Conservation (phyloP, 2,329 filamentous ascomycete species). For the Aureobasidium namibiae region DNA sequence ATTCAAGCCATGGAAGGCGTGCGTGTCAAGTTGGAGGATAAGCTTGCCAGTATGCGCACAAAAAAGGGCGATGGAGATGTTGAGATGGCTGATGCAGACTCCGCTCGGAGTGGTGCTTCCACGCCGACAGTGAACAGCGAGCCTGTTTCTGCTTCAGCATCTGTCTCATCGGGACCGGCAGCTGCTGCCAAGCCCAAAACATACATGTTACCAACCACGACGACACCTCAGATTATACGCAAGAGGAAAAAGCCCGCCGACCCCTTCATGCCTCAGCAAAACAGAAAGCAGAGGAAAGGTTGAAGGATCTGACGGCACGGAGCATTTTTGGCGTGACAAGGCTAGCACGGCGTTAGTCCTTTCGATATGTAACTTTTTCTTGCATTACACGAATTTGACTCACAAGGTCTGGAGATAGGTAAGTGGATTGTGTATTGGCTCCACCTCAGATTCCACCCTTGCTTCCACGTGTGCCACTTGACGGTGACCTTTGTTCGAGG, state of each 20-base stretch:
- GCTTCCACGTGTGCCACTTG: conserved; percentile 9
- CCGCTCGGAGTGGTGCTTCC: conserved; percentile 10
- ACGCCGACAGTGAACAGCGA: conserved; percentile 4
- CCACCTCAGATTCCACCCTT: not conserved
- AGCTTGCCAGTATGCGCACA: conserved; percentile 22
- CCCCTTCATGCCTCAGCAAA: conserved; percentile 22
- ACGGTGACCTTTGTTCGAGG: conserved; percentile 9
- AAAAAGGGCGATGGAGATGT: conserved; percentile 19
- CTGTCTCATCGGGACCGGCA: not conserved
- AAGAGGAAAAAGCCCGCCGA: conserved; percentile 20
- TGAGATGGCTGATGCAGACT: conserved; percentile 24
- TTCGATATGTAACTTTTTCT: not conserved
- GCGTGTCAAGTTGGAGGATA: conserved; percentile 15
- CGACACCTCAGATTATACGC: conserved; percentile 6
- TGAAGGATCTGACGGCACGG: not conserved
- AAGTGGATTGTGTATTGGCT: conserved; percentile 6
- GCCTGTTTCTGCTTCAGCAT: not conserved
- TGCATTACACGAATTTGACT: not conserved
- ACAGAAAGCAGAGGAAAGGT: conserved; percentile 7
- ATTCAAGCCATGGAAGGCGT: conserved; percentile 12
- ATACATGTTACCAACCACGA: not conserved
- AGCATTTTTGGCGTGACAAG: not conserved
- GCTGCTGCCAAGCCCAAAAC: not conserved
- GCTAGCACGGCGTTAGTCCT: not conserved
- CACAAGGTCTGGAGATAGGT: conserved; percentile 5